Conservation (phyloP, 805 yeast genomes). For the Wickerhamomyces bovis region DNA sequence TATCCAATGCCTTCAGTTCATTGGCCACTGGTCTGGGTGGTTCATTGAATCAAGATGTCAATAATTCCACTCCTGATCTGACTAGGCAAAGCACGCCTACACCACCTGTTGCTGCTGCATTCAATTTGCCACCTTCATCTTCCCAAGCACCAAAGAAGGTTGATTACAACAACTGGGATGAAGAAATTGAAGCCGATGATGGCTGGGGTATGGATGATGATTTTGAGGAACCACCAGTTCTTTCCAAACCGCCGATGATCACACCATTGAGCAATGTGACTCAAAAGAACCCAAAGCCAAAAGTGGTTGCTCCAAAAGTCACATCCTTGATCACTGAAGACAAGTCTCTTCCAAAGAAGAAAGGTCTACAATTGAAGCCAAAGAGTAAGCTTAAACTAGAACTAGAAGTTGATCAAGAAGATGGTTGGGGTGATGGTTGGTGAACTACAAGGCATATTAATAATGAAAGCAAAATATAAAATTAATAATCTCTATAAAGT, state of each 20-base stretch:
- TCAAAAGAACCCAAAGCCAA: not conserved
- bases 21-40: conserved; percentile 21
- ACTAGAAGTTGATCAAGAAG: conserved; percentile 28
- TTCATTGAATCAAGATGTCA: conserved; percentile 12
- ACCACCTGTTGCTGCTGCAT: conserved; percentile 14
- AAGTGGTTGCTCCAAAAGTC: conserved; percentile 16
- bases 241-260: not conserved
- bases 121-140: conserved; percentile 2
- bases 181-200: conserved; percentile 12
- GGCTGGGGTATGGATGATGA: conserved; percentile 18
- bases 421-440: conserved; percentile 45
- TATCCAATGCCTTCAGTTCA: conserved; percentile 16
- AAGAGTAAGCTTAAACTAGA: conserved; percentile 29
- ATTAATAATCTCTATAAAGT: not conserved
- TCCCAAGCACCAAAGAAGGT: not conserved
- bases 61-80: conserved; percentile 10
- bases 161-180: conserved; percentile 4
- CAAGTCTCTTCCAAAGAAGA: conserved; percentile 10
- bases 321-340: conserved; percentile 16
- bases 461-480: not conserved
- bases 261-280: not conserved
- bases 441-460: conserved; percentile 6
- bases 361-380: conserved; percentile 22
- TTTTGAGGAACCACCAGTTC: not conserved
- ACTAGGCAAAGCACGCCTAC: conserved; percentile 14